Evolutionary conservation across 257 asterid genomes (phyloP).

Genomic region (Nicotiana benthamiana): DNA sequence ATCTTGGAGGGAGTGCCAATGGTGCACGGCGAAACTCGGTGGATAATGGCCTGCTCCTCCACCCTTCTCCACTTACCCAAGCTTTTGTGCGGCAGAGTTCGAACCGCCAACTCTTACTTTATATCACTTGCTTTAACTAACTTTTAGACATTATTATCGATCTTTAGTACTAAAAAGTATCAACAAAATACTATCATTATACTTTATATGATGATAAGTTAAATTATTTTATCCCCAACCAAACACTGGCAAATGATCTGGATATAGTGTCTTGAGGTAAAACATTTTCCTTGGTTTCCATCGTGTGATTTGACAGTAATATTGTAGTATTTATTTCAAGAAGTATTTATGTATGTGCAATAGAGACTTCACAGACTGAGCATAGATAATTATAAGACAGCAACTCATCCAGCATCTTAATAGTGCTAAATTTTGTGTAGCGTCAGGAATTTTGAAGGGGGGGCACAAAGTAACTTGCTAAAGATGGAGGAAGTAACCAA

Average conservation of each 20-base stretch:
- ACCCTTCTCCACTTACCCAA: too few relatives aligned
- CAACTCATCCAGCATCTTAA: background rate
- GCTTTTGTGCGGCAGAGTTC: too few relatives aligned
- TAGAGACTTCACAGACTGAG: background rate
- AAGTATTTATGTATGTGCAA: background rate
- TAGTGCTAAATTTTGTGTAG: background rate
- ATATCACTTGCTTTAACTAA: background rate
- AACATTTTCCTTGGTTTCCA: background rate
- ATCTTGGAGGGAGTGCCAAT: too few relatives aligned
- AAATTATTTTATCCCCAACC: background rate
- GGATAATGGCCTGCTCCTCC: too few relatives aligned
- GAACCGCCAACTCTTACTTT: background rate
- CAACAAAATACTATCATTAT: background rate
- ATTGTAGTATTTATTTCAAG: too few relatives aligned
- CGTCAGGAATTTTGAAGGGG: conserved; percentile 14
- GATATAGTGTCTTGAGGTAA: background rate
- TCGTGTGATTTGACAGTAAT: too few relatives aligned
- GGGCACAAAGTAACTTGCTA: conserved; percentile 4
- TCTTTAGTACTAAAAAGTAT: background rate
- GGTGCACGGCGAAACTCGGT: too few relatives aligned
- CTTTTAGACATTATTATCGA: background rate
- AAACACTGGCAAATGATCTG: background rate
- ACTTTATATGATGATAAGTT: background rate
- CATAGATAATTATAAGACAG: background rate
- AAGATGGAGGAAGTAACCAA: conserved; percentile 75